These are phyloP conservation scores for Zymoseptoria pseudotritici DNA, from an alignment of 2,329 filamentous ascomycete species.

Conservation along the genomic window DNA sequence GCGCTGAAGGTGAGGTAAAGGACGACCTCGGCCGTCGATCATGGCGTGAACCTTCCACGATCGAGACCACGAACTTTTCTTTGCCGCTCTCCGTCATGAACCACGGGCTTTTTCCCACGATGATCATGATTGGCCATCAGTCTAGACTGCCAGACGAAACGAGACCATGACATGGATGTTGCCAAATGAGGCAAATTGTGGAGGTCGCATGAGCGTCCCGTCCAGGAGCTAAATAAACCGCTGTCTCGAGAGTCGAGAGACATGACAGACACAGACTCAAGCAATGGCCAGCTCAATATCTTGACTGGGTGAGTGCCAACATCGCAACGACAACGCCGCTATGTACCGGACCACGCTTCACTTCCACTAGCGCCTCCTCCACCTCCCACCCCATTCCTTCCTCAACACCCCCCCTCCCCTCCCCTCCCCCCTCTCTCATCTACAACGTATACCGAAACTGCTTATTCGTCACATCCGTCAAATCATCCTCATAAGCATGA, in stretches of 20 bases:
- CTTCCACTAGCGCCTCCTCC: no score
- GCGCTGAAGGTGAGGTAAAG: background rate
- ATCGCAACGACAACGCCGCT: background rate
- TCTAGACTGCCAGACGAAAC: no score
- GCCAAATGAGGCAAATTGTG: background rate
- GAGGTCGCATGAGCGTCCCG: background rate
- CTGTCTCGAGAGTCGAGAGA: no score
- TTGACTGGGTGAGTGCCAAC: no score
- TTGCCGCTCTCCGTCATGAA: no score
- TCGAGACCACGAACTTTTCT: background rate
- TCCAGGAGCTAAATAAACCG: no score
- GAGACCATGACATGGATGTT: background rate
- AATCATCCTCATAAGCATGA: slow-evolving; percentile 47
- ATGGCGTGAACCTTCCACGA: background rate
- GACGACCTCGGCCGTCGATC: background rate
- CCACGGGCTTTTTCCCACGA: no score
- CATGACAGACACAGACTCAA: no score
- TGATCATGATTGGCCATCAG: no score
- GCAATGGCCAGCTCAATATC: no score
- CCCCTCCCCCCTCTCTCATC: background rate
- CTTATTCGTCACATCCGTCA: slow-evolving; percentile 38
- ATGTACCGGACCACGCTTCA: background rate
- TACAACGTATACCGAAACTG: slow-evolving; percentile 15
- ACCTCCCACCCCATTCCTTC: no score
- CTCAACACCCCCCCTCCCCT: no score